Evolutionary conservation across 108 stramenopile species (phyloP), one percentile per base, ranked within the genome.

Genomic region (Fragilaria crotonensis): DNA sequence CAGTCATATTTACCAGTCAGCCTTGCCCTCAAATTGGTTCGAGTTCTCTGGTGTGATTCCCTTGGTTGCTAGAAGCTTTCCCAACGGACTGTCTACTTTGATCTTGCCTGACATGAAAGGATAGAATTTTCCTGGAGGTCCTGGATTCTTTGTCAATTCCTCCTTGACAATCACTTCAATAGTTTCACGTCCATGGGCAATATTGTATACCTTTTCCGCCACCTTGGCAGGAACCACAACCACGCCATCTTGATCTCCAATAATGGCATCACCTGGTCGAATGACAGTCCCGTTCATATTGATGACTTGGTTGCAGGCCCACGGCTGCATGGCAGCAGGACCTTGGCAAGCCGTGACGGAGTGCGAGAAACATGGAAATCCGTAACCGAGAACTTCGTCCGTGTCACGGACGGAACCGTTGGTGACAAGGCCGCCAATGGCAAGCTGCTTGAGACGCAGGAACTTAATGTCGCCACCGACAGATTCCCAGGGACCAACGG

Each of bases 151-250:
- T 4, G 72, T 83, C 52, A 93, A 64, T 68, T 93, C 92, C 60
- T 89, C 92, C 72, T 93, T 93, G 62, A 93, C 84, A 67, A 93
- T 93, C 27, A 65, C 92, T 73, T 93, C 92, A 71, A 93, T 93
- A 3, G 69, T 79, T 67, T 93, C 92, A 21, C 92, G 55, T 55
- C 92, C 92, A 64, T 90, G 88, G 21, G 92, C 92, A 63, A 93
- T 93, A 45, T 45, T 72, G 75, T 90, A 89, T 11, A 93, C 92
- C 60, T 58, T 93, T 31, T 89, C 88, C 11, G 88, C 92, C 19
- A 84, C 86, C 72, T 77, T 84, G 45, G 92, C 92, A 23, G 92
- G 92, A n/a, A 93, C 92, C 5, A 79, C 77, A 28, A 93, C 92
- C 17, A 93, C 92, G 55, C 92, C 92, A 66, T 93, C 92, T 63